Evolutionary conservation across 441 rosid genomes (phyloP).

Genomic region (Theobroma grandiflorum): DNA sequence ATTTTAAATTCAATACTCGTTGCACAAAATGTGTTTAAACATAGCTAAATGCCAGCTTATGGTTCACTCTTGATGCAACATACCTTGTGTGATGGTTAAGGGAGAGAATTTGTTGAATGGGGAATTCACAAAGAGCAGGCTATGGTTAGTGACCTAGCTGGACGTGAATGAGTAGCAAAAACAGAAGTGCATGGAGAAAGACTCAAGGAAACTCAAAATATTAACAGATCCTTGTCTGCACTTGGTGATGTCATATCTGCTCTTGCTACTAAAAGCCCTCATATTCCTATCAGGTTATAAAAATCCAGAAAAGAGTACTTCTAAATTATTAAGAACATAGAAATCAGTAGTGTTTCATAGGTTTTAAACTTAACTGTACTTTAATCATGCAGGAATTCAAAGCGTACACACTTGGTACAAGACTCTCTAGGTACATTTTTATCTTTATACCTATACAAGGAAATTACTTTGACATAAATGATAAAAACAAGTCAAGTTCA

Average conservation of each 20-base stretch:
- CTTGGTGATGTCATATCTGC: no score
- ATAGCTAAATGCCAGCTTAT: constrained; percentile 14
- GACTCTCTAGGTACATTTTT: constrained; percentile 79
- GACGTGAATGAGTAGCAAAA: no score
- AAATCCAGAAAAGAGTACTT: no score
- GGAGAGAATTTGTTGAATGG: constrained; percentile 89
- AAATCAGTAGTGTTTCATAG: not conserved
- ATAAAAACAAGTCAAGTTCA: no score
- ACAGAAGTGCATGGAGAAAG: no score
- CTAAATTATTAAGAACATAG: constrained; percentile 16
- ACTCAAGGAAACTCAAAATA: no score
- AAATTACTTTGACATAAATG: not conserved
- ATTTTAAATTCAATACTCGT: constrained; percentile 1
- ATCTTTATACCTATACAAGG: no score
- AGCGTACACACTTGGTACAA: constrained; percentile 93
- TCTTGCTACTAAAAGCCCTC: no score
- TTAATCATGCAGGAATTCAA: constrained; percentile 76
- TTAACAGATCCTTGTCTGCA: no score
- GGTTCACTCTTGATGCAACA: constrained; percentile 47
- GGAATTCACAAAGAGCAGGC: constrained; percentile 88
- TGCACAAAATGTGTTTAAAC: constrained; percentile 1
- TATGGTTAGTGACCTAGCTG: constrained; percentile 85
- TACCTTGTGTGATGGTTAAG: constrained; percentile 90
- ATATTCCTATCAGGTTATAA: no score
- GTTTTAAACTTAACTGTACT: constrained; percentile 21